Evolutionary conservation across 257 asterid species (phyloP), one percentile per base, ranked within the genome.

Genomic region (Leptodermis oblonga): DNA sequence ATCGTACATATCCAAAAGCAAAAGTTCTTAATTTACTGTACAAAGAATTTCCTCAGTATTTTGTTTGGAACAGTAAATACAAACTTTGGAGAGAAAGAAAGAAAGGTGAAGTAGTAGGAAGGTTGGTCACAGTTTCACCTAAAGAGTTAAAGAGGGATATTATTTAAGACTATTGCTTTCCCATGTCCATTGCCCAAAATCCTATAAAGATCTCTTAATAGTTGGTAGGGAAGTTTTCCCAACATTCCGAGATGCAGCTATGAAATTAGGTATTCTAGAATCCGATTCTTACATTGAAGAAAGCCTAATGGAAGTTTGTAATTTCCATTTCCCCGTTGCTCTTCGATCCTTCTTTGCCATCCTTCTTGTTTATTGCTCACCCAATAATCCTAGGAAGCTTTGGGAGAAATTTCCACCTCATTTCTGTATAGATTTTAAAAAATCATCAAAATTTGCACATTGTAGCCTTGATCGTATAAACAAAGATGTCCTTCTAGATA

Each of bases 401-500:
- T 69, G 37, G 28, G 26, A 25, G 0, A 36, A 42, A 6, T 53
- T 30, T 15, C 31, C 23, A 3, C 4, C 23, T 2, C 3, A 33
- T 0, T 33, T 52, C 7, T 18, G 12, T 7, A 17, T 26, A 37
- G 49, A 23, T 37, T 43, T 30, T 9, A 1, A 10, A n/a, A 41
- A 12, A 18, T 3, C 51, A 33, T 2, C n/a, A 1, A 3, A 7
- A 3, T 13, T 36, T 7, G 14, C 5, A 12, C 9, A 34, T 31
- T 18, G 0, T 3, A 59, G 1, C 7, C 4, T 0, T 0, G 2
- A 15, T 1, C 0, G 4, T 11, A 12, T 59, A 1, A 59, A 1
- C 8, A 3, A 5, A 31, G 41, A 0, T 18, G 43, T 59, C 25
- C 14, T 31, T 3, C 4, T 3, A 26, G 37, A 56, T 13, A 56